Evolutionary conservation across 2,329 filamentous ascomycete species (phyloP), one percentile per base, ranked within the genome.

Genomic region (Fusarium praegraminearum): DNA sequence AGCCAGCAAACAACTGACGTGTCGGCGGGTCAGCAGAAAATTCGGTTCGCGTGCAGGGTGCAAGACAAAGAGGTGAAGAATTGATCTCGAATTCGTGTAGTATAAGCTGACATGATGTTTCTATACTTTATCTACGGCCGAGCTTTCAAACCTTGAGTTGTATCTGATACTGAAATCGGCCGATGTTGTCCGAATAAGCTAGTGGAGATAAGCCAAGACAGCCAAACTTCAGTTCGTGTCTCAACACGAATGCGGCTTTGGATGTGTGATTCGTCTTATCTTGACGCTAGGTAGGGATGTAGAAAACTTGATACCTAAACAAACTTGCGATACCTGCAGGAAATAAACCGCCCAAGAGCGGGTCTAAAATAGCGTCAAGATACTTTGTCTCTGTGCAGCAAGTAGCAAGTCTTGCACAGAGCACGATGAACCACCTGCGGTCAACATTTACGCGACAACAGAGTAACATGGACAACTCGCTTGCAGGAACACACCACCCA

Each of bases 191-290:
- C 16, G n/a, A 51, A 51, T 51, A 51, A 51, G 47, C 33, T 51
- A 51, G 47, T 51, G 47, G 47, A 51, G 47, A 51, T 51, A 33
- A 51, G 47, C 47, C 33, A 51, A 51, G 47, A 24, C 47, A 26
- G 18, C 47, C 13, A 26, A 24, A 51, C n/a, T 26, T 36, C 18
- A 40, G 36, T 22, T 20, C 11, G 12, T 22, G 7, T 40, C 36
- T 22, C 36, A 20, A 40, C 12, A 40, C 36, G 20, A 10, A 22
- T 30, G 47, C 24, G 47, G 47, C 18, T 20, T 51, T 51, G 47
- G 18, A 51, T 20, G 18, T 30, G 28, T 30, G 20, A n/a, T 40
- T 40, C 12, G n/a, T 40, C 36, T 20, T 20, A 40, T 40, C 36
- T 40, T 12, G 10, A 20, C 36, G n/a, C 36, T 20, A 11, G 16